phyloP scores from a whole-genome alignment of 108 stramenopile species.

The Chaetoceros muelleri region DNA sequence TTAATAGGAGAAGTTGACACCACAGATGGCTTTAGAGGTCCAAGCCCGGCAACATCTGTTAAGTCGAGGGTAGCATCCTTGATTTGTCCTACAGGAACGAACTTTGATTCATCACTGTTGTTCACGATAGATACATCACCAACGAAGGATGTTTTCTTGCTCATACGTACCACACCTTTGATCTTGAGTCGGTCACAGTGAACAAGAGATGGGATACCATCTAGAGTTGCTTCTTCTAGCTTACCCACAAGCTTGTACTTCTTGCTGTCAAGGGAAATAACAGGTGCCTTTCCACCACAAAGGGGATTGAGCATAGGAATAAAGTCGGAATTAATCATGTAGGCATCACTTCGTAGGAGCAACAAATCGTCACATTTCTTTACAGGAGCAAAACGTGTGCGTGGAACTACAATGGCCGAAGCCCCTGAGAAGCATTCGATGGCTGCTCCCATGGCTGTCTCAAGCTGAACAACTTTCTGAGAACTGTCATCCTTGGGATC shows the following conservation, averaged over 20 bases:
- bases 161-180: slow-evolving; percentile 83
- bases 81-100: slow-evolving; percentile 74
- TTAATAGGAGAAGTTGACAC: slow-evolving; percentile 85
- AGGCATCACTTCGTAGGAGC: slow-evolving; percentile 93
- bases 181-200: slow-evolving; percentile 81
- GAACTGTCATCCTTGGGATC: slow-evolving; percentile 95
- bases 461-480: slow-evolving; percentile 90
- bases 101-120: slow-evolving; percentile 84
- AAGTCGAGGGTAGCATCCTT: slow-evolving; percentile 81
- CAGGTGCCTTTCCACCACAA: slow-evolving; percentile 75
- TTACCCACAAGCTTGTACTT: slow-evolving; percentile 93
- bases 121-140: slow-evolving; percentile 83
- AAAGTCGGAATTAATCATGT: slow-evolving; percentile 73
- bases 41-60: slow-evolving; percentile 77
- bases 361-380: slow-evolving; percentile 98
- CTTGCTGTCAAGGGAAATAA: slow-evolving; percentile 87
- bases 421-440: slow-evolving; percentile 96
- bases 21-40: slow-evolving; percentile 59
- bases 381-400: slow-evolving; percentile 97
- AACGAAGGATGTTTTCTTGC: slow-evolving; percentile 76
- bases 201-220: slow-evolving; percentile 89
- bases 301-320: slow-evolving; percentile 86
- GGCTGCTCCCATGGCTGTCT: slow-evolving; percentile 99
- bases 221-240: slow-evolving; percentile 81
- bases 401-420: slow-evolving; percentile 88